These are phyloP conservation scores for Ogataea trehaloabstinens DNA, from an alignment of 805 yeast genomes.

Conservation along the genomic window DNA sequence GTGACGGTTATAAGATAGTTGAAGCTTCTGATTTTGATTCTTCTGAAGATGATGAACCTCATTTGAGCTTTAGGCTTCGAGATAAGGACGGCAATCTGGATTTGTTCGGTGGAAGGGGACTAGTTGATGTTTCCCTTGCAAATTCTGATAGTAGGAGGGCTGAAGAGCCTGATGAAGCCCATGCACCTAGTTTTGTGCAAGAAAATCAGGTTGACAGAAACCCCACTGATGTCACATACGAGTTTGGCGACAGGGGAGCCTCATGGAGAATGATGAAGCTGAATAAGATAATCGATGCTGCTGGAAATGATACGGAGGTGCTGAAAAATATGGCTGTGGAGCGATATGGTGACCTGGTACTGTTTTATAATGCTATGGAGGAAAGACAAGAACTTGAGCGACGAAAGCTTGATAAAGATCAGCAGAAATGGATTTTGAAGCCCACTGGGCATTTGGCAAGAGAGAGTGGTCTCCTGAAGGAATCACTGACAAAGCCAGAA, in stretches of 20 bases:
- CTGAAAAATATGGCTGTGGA: constrained; percentile 29
- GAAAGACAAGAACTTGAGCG: constrained; percentile 30
- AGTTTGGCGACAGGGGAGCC: constrained; percentile 38
- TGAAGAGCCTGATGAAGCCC: too few species aligned
- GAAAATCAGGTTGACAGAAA: too few species aligned
- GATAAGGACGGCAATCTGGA: constrained; percentile 11
- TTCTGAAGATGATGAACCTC: constrained; percentile 19
- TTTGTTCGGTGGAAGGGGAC: background rate
- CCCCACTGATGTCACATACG: constrained; percentile 30
- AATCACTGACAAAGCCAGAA: constrained; percentile 1
- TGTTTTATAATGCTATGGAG: constrained; percentile 33
- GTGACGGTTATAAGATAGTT: constrained; percentile 9
- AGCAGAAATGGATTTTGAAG: constrained; percentile 20
- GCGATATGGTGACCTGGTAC: constrained; percentile 26
- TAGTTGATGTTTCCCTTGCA: background rate
- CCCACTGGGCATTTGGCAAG: constrained; percentile 26
- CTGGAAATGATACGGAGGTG: constrained; percentile 16
- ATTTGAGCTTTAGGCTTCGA: constrained; percentile 5
- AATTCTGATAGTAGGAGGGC: too few species aligned
- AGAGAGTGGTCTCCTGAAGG: constrained; percentile 14
- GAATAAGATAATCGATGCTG: constrained; percentile 19
- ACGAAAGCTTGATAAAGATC: constrained; percentile 14
- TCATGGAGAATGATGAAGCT: constrained; percentile 39
- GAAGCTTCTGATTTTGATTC: constrained; percentile 27
- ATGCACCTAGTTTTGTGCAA: too few species aligned